Conservation (phyloP, 2,329 filamentous ascomycete genomes). For the Rhynchosporium secalis region DNA sequence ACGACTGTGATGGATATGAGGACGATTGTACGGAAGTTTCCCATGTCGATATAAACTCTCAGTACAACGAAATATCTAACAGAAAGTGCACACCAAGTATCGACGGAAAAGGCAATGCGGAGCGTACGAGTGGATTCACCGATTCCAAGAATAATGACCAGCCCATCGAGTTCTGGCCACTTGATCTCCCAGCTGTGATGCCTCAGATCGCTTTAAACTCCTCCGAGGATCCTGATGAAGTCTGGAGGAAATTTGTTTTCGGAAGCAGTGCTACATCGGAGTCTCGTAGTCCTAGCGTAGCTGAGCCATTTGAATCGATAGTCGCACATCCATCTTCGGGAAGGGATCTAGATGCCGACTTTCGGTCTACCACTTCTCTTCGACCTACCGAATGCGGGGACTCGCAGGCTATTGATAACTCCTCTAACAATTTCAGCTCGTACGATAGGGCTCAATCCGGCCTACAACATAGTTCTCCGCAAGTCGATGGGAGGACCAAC, state of each 20-base stretch:
- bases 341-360: neutral
- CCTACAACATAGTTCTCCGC: neutral
- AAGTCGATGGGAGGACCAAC: neutral
- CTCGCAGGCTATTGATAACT: neutral
- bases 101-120: neutral
- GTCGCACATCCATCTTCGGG: constrained; percentile 7
- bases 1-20: neutral
- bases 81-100: neutral
- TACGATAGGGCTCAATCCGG: neutral
- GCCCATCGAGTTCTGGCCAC: neutral
- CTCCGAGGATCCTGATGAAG: constrained; percentile 25
- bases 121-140: neutral
- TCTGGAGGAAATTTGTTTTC: constrained; percentile 38
- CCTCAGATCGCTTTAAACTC: neutral
- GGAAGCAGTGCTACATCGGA: constrained; percentile 27
- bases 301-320: neutral
- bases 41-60: neutral
- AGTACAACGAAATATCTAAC: too few relatives aligned
- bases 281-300: neutral
- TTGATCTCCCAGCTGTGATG: neutral
- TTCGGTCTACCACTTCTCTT: neutral
- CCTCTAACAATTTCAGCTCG: neutral
- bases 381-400: neutral
- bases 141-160: neutral
- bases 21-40: neutral